These are phyloP conservation scores for Debaryomyces sp. DNA, from an alignment of 1,139 yeast species.

Conservation along the genomic window DNA sequence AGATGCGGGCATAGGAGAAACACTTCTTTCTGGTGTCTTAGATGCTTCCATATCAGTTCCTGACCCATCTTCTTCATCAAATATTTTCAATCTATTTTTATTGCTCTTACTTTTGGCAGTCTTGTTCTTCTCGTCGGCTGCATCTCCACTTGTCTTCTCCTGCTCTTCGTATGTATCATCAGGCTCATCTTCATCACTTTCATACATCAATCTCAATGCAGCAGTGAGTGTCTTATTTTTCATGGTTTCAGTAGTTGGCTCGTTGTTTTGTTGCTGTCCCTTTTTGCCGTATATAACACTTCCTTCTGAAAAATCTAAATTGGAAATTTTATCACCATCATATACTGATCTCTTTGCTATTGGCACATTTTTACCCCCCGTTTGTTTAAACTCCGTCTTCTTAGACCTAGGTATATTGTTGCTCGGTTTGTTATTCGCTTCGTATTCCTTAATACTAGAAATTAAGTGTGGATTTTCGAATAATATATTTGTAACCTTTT, in stretches of 20 bases:
- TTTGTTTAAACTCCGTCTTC: conserved; percentile 1
- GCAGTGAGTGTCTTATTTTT: conserved; percentile 61
- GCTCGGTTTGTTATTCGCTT: conserved; percentile 13
- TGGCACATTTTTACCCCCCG: background rate
- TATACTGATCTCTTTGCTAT: conserved; percentile 22
- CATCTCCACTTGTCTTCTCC: conserved; percentile 48
- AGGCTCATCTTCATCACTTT: conserved; percentile 76
- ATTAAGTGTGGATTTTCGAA: conserved; percentile 61
- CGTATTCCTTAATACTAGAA: conserved; percentile 19
- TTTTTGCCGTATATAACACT: conserved; percentile 28
- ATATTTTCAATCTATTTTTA: conserved; percentile 14
- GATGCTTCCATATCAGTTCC: background rate
- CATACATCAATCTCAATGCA: conserved; percentile 67
- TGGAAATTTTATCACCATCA: conserved; percentile 33
- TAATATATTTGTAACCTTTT: conserved; percentile 57
- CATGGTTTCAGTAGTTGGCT: conserved; percentile 30
- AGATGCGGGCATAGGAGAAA: background rate
- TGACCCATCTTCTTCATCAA: conserved; percentile 18
- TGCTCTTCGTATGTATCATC: conserved; percentile 86
- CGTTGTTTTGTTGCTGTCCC: conserved; percentile 8
- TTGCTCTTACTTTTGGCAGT: background rate
- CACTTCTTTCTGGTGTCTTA: background rate
- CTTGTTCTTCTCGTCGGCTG: conserved; percentile 18
- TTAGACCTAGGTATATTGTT: conserved; percentile 2
- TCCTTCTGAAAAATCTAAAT: conserved; percentile 22